Evolutionary conservation across 257 asterid genomes (phyloP), one percentile per base, ranked within the genome.

Genomic region (Scutellaria barbata): DNA sequence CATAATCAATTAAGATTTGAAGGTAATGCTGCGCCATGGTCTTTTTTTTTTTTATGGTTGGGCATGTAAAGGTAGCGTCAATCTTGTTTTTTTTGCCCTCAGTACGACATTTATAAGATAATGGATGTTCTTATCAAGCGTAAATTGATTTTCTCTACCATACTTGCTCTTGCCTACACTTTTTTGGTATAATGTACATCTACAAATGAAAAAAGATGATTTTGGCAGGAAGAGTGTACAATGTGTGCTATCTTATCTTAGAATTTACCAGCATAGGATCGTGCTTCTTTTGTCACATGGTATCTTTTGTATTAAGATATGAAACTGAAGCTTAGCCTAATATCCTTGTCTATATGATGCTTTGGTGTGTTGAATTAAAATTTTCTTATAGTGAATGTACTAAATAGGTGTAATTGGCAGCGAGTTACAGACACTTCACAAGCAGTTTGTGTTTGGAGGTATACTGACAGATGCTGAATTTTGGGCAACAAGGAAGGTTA

Each of bases 401-500:
- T 83, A 70, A 81, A 76, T 56, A 77, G 79, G 78, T 82, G 68
- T 82, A 58, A 80, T 60, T 86, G 90, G 85, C 98, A 95, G 99
- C 57, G 96, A 92, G 81, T 77, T 92, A 77, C 96, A 89, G 88
- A 86, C 80, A 79, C 92, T 88, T 71, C 98, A 92, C 90, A 90
- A 85, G 89, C 88, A 92, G 76, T 81, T 95, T 71, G 98, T 95
- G 63, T 85, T 80, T 76, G 93, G 86, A 75, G 89, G 93, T 70
- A 82, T 81, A 73, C 83, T 95, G 75, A 81, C 96, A 16, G 99
- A 95, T 77, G 96, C 88, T 72, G 99, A 95, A 78, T 95, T 95
- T 83, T 95, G 99, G 99, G 96, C 99, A 1, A 81, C 97, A 12
- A 83, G 96, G 80, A 92, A 95, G 99, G 99, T 89, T 72, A 78